Base-by-base conservation (phyloP, 2,329 filamentous ascomycete genomes). In the Alternaria longipes region DNA sequence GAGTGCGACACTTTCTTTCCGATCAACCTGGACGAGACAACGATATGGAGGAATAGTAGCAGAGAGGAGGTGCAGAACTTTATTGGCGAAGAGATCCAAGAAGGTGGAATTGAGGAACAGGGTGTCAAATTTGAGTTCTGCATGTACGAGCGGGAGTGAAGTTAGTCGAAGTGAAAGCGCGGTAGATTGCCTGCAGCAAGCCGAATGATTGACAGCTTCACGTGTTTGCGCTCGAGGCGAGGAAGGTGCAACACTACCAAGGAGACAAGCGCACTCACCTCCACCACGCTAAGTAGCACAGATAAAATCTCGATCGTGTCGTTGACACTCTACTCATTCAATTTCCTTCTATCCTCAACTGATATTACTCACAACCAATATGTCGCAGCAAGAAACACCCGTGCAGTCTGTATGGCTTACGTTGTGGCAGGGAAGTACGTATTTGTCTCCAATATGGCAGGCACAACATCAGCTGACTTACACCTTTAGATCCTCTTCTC, bases 1-100 rank as follows among this genome's bases (percentile, higher is more conserved):
- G 89, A 90, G 59, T 94, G 91, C 73, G 92, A 95, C 77, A 90
- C 89, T 0, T 88, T 87, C 69, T 94, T 96, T 70, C 86, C 89
- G 1, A 74, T 91, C n/a, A 76, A 81, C 51, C 73, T 92, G 59
- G 81, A 81, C 3, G 79, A 80, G 41, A 75, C 72, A 2, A 60
- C 66, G 16, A 75, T 80, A 11, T 93, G 91, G 91, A 79, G 65
- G 64, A 84, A 81, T 73, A 82, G 66, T 53, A 79, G 79, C 3
- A 84, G 84, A 62, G 79, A 80, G 40, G 85, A 86, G 67, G 74
- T 93, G 69, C 82, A 86, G 72, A 78, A 70, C 8, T 94, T 89
- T 84, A 86, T 87, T 2, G 91, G 90, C 0, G 90, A 93, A 78
- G 81, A 83, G 26, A 83, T 89, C 9, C 80, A 83, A 42, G 85